Base-by-base conservation (phyloP, 192 early-diverging fungal genomes). In the Linnemannia schmuckeri region DNA sequence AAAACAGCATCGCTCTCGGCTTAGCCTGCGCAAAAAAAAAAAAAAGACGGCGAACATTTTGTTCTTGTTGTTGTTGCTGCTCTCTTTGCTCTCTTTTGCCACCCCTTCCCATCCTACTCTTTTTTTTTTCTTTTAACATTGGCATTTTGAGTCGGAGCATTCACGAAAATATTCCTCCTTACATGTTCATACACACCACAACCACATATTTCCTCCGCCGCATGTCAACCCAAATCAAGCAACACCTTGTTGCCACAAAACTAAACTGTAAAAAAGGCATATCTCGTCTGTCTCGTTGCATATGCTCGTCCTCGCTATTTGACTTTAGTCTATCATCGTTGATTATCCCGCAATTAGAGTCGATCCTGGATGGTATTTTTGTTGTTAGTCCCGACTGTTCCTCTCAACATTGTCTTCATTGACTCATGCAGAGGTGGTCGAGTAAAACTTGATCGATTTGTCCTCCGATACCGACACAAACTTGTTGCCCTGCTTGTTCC, bases 381-480 rank as follows among this genome's bases (percentile, higher is more conserved):
- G 10, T 20, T 41, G 44, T 22, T 13, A 68, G 7, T 68, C 0
- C 10, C n/a, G 30, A 15, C 17, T 27, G 15, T n/a, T 20, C 37
- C 20, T 41, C 35, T 22, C 40, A 41, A 22, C 37, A n/a, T 22
- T 0, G 6, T 22, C 5, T 41, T 8, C 10, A 3, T 30, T 30
- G n/a, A 30, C 63, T 78, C 63, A 87, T 81, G 85, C 79, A 27
- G 85, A 87, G 2, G 85, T 81, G 18, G 85, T 81, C 72, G 85
- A 81, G 68, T 89, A 93, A 83, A 84, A 90, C 27, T 88, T 87
- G 49, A 97, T 49, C 5, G 88, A 83, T 38, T 91, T 90, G 75
- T 97, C 96, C 72, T 97, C 95, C 5, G 93, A 94, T 41, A 93
- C 94, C 47, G 94, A 93, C 7, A 90, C 95, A 68, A 97, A 89